A percentile compares a stretch with the other conserved stretches of the same genome.
Evolutionary conservation across 768 basidiomycete species (phyloP).

Genomic region (Lentinula detonsa): DNA sequence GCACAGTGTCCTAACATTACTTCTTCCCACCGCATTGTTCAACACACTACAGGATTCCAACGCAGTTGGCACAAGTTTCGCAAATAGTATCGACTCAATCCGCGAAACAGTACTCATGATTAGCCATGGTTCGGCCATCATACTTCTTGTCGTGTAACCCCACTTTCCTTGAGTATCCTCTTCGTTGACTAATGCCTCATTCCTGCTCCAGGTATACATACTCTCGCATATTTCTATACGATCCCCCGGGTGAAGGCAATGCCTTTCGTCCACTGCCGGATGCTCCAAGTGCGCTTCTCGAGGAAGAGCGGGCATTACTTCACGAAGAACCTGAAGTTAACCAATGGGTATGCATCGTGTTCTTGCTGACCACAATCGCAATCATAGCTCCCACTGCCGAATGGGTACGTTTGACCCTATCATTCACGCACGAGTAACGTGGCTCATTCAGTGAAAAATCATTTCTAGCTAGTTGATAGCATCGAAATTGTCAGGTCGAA

Average conservation of each 20-base stretch:
- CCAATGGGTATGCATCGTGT: slow-evolving; percentile 52
- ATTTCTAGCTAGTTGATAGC: slow-evolving; percentile 52
- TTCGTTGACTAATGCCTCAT: background rate
- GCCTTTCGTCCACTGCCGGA: slow-evolving; percentile 32
- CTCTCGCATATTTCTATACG: slow-evolving; percentile 64
- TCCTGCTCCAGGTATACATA: slow-evolving; percentile 47
- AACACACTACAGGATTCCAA: background rate
- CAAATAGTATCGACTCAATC: slow-evolving; percentile 19
- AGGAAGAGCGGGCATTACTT: slow-evolving; percentile 29
- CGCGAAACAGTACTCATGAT: slow-evolving; percentile 48
- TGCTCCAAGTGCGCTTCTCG: slow-evolving; percentile 38
- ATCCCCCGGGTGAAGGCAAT: slow-evolving; percentile 60
- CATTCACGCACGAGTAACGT: slow-evolving; percentile 9
- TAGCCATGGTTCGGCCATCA: slow-evolving; percentile 59
- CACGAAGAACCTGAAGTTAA: slow-evolving; percentile 49
- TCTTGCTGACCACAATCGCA: slow-evolving; percentile 46
- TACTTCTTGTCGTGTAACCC: slow-evolving; percentile 55
- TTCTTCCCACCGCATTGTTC: slow-evolving; percentile 1
- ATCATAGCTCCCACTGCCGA: slow-evolving; percentile 68
- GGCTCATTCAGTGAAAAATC: background rate
- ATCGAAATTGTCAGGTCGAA: slow-evolving; percentile 46
- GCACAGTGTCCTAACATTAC: slow-evolving; percentile 1
- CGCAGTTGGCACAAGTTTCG: background rate
- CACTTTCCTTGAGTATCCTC: background rate
- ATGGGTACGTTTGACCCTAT: slow-evolving; percentile 37